Evolutionary conservation across 306 rosid genomes (phyloP), one percentile per base, ranked within the genome.

Genomic region (Rosa multiflora): DNA sequence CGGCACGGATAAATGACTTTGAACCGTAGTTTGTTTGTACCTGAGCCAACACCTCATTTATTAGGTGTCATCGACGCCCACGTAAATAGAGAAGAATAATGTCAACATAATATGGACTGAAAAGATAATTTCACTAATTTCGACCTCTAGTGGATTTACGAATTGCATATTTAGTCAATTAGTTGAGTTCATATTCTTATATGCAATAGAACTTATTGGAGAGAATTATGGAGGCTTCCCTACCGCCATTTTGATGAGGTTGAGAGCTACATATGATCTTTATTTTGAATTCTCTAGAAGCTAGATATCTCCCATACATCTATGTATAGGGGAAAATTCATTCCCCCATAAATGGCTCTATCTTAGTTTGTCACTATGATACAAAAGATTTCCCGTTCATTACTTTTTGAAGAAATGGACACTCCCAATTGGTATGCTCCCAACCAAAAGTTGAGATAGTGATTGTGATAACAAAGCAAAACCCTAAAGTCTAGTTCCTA

Each of bases 361-460:
- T 64, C 21, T 26, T 23, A 8, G 56, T 35, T 75, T 68, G 12
- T 40, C 51, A 67, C 46, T 42, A 71, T 5, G 80, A 13, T 23
- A 71, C 35, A 72, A 77, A 48, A 23, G 5, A 76, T 47, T 49
- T 83, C 68, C 55, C 10, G 67, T 75, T 85, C 84, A 59, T n/a
- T 77, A 9, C 75, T 88, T 89, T 88, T 68, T 10, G 56, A 75
- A 79, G 78, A 86, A 78, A 84, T 74, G 67, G 88, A 91, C 84
- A 51, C 21, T 42, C 67, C 46, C 66, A 64, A 64, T 64, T 64
- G 76, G 55, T 39, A 72, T 83, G 32, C 43, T n/a, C 89, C 76
- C 76, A 75, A 82, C 82, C 72, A 73, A 83, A 85, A 78, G 87
- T 64, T 84, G 70, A 70, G 88, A 87, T 1, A 71, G 86, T 83